Evolutionary conservation across 2,329 filamentous ascomycete species (phyloP), one percentile per base, ranked within the genome.

Genomic region (Diaporthe vexans): DNA sequence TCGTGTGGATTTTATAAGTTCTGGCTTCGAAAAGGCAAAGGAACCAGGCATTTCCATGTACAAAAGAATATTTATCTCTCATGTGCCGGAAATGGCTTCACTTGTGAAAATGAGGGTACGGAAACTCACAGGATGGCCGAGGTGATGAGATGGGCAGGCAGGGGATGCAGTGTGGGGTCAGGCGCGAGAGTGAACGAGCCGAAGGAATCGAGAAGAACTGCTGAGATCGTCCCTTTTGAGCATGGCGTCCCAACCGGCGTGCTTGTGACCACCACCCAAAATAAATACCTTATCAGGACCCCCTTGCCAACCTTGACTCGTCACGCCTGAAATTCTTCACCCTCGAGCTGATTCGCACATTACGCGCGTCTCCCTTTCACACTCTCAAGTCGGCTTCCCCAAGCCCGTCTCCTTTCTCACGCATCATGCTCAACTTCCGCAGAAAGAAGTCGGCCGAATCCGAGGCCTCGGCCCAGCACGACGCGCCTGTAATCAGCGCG

Each of bases 391-490:
- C 48, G 33, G 29, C 46, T 54, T 26, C 29, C 46, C 24, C 40
- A 21, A 8, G 33, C 46, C 46, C n/a, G 17, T 54, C n/a, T 35
- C 19, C 63, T 26, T 10, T 54, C 9, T 40, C 10, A 17, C 46
- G 46, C 46, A 68, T 29, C 46, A 72, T 72, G 71, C 75, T 77
- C 37, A 72, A 72, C 26, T 75, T 76, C 26, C 63, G 63, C 11
- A 46, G 65, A 7, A 73, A 74, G 54, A 73, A 76, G 72, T 69
- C 73, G 46, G 43, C 61, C 46, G 26, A 71, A 17, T 37, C 65
- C 13, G 43, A 65, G 43, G 73, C 67, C n/a, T 56, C 72, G 56
- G 72, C 65, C 15, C 63, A 68, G 4, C 48, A 40, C 33, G 46
- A 40, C 3, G 33, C 48, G 29, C n/a, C 26, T 19, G 48, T 46